These are phyloP conservation scores for Lanmaoa rubissima DNA, from an alignment of 768 basidiomycete genomes.

Conservation along the genomic window DNA sequence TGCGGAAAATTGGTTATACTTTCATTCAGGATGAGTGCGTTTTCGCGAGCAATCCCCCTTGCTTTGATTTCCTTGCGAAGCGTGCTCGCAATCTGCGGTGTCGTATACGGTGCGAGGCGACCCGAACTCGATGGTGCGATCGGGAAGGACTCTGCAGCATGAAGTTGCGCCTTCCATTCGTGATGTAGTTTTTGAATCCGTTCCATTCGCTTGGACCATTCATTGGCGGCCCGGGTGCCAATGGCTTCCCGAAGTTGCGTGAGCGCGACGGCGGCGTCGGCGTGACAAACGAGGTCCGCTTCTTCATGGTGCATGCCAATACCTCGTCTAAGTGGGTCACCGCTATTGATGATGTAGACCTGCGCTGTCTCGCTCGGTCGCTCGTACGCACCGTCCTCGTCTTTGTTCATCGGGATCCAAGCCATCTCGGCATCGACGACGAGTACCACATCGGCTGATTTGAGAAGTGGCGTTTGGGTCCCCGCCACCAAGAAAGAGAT, in stretches of 20 bases:
- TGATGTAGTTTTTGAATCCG: slow-evolving; percentile 21
- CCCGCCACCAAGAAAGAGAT: slow-evolving; percentile 46
- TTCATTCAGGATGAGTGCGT: slow-evolving; percentile 59
- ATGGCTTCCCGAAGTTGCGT: slow-evolving; percentile 41
- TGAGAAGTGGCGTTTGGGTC: slow-evolving; percentile 47
- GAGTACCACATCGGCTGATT: slow-evolving; percentile 58
- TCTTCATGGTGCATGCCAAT: slow-evolving; percentile 50
- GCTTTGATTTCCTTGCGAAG: slow-evolving; percentile 43
- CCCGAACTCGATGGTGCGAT: slow-evolving; percentile 17
- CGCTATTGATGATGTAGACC: slow-evolving; percentile 61
- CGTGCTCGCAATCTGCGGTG: slow-evolving; percentile 48
- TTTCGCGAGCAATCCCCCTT: slow-evolving; percentile 35
- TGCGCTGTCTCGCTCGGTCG: slow-evolving; percentile 42
- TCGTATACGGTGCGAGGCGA: slow-evolving; percentile 27
- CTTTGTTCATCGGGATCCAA: slow-evolving; percentile 55
- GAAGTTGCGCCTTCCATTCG: slow-evolving; percentile 27
- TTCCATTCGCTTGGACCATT: slow-evolving; percentile 15
- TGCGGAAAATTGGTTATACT: slow-evolving; percentile 53
- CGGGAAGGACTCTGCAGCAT: slow-evolving; percentile 33
- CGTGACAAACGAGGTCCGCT: slow-evolving; percentile 57
- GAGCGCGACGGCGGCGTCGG: slow-evolving; percentile 53
- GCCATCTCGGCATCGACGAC: slow-evolving; percentile 66
- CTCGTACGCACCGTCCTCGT: slow-evolving; percentile 26
- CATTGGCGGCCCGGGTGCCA: slow-evolving; percentile 8
- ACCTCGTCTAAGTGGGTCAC: slow-evolving; percentile 54